A percentile compares a stretch with the other conserved stretches of the same genome.
Evolutionary conservation across 441 rosid genomes (phyloP).

Genomic region (Mallotus repandus): DNA sequence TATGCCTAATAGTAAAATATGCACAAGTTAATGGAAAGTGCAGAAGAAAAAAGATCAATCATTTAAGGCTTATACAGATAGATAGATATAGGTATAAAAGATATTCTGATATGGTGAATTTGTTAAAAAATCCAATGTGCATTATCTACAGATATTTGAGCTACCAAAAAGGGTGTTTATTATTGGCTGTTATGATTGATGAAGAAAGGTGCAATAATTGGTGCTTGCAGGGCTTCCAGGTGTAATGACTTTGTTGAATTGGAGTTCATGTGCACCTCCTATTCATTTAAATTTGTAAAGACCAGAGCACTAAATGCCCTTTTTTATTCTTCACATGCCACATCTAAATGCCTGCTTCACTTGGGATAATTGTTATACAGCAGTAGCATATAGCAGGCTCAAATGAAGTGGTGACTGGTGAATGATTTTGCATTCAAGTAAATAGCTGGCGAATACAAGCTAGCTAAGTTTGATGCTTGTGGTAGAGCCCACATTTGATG

Average conservation of each 20-base stretch:
- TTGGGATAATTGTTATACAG: neutral
- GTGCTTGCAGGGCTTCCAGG: constrained; percentile 2
- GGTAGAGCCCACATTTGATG: constrained; percentile 18
- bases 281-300: neutral
- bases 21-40: constrained; percentile 1
- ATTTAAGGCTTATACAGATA: neutral
- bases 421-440: neutral
- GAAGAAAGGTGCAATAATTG: constrained; percentile 8
- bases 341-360: neutral
- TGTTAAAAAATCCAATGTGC: neutral
- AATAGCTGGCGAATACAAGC: constrained; percentile 28
- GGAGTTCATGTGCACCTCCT: neutral
- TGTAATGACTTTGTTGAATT: constrained; percentile 2
- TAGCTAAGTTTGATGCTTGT: neutral
- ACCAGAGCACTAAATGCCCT: neutral
- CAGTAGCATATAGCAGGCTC: neutral
- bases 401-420: neutral
- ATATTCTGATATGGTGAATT: neutral
- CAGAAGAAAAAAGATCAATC: neutral
- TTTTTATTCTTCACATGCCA: neutral
- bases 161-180: constrained; percentile 1
- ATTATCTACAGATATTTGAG: neutral
- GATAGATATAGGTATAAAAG: neutral
- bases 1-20: neutral
- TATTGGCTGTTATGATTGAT: neutral